A percentile compares a stretch with the other conserved stretches of the same genome.
These are phyloP conservation scores for Neospora caninum DNA, from an alignment of 169 alveolate genomes.

Conservation along the genomic window DNA sequence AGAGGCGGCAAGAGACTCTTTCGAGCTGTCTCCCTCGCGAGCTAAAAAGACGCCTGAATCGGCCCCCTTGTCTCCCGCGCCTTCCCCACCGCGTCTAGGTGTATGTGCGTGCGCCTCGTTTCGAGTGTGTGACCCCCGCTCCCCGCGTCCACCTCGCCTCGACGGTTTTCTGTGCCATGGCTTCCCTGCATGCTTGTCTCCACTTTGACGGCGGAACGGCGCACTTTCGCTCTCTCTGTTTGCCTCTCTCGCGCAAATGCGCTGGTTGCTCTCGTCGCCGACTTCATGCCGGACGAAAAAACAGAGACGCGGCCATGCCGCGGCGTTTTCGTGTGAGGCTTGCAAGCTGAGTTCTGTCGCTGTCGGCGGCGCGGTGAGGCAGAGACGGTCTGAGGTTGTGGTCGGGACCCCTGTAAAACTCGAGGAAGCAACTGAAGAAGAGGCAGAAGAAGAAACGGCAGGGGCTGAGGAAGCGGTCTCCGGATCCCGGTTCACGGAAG, in stretches of 20 bases:
- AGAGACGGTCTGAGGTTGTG: too few relatives aligned
- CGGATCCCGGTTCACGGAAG: too few relatives aligned
- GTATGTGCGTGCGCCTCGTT: background rate
- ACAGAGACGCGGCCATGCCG: background rate
- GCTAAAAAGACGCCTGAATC: background rate
- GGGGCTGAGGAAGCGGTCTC: too few relatives aligned
- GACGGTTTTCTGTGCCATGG: background rate
- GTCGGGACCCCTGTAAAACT: too few relatives aligned
- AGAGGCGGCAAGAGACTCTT: background rate
- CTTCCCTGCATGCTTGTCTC: background rate
- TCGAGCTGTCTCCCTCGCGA: background rate
- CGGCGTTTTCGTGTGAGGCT: too few relatives aligned
- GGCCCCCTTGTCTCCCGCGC: too few relatives aligned
- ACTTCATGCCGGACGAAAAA: background rate
- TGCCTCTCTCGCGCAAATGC: background rate
- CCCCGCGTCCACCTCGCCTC: background rate
- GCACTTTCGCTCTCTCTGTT: background rate
- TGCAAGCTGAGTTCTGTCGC: too few relatives aligned
- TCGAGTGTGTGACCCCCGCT: background rate
- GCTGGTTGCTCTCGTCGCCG: slow-evolving; percentile 14
- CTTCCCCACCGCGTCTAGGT: too few relatives aligned
- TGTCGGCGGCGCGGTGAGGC: too few relatives aligned
- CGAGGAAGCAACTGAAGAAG: too few relatives aligned
- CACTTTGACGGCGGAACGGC: background rate
- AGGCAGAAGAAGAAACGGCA: background rate